Conservation (phyloP, 345 rosid genomes). For the Microcos paniculata region DNA sequence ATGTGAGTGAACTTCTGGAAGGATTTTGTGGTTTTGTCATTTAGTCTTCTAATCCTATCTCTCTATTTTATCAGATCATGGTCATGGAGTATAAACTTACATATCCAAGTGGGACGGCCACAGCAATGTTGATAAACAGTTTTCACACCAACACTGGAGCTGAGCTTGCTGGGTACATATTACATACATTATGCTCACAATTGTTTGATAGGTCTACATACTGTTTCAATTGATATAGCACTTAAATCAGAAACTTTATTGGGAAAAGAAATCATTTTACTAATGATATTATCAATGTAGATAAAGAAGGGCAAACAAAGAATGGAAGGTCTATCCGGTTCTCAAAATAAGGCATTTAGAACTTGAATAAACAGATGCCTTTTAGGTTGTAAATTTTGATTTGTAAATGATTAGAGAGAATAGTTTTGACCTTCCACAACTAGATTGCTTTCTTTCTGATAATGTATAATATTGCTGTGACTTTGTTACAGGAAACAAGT, state of each 20-base stretch:
- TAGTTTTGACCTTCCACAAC: background rate
- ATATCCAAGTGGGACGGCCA: slow-evolving; percentile 96
- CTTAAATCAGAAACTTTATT: background rate
- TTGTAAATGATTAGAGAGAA: background rate
- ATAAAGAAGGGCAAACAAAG: background rate
- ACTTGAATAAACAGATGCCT: background rate
- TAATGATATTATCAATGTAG: slow-evolving; percentile 1
- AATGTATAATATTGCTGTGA: background rate
- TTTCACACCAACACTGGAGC: slow-evolving; percentile 87
- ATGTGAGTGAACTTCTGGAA: background rate
- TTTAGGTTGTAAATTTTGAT: background rate
- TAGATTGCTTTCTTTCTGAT: background rate
- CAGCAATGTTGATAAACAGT: slow-evolving; percentile 93
- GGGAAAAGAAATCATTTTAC: background rate
- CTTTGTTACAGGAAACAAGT: slow-evolving; percentile 74
- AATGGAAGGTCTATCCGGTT: background rate
- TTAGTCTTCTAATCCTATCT: background rate
- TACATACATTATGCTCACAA: background rate
- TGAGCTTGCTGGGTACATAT: slow-evolving; percentile 81
- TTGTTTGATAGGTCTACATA: background rate
- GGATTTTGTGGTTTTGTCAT: background rate
- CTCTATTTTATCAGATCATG: slow-evolving; percentile 56
- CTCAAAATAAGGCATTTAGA: background rate
- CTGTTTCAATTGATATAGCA: slow-evolving; percentile 9
- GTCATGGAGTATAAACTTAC: slow-evolving; percentile 89